Evolutionary conservation across 768 basidiomycete species (phyloP).

Genomic region (Xerocomellus amylosporus): DNA sequence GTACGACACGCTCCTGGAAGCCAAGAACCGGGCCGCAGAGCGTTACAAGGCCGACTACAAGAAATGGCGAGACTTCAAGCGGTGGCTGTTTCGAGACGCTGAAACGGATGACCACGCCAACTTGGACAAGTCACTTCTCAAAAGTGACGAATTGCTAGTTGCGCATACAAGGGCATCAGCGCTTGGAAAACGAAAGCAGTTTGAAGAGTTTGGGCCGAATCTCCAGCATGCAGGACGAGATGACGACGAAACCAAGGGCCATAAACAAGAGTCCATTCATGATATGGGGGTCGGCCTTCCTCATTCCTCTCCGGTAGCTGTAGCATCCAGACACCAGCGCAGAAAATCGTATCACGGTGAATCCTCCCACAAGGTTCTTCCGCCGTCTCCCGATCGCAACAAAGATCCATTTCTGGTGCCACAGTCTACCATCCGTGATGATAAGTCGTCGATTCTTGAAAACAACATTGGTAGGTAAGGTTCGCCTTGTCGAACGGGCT

Average conservation of each 20-base stretch:
- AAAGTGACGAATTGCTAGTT: constrained; percentile 27
- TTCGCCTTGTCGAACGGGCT: not conserved
- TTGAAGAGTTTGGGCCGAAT: constrained; percentile 21
- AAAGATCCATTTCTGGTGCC: constrained; percentile 10
- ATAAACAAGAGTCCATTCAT: constrained; percentile 2
- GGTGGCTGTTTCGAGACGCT: constrained; percentile 41
- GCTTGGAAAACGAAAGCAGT: constrained; percentile 29
- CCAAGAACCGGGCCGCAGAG: constrained; percentile 43
- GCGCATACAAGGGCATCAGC: constrained; percentile 20
- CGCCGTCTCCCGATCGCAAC: constrained; percentile 1
- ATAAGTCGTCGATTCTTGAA: not conserved
- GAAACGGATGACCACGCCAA: constrained; percentile 24
- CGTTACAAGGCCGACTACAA: constrained; percentile 53
- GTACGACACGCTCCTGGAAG: constrained; percentile 45
- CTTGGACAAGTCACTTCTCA: constrained; percentile 22
- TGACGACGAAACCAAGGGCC: constrained; percentile 5
- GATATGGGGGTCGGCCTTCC: not conserved
- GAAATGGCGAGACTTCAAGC: constrained; percentile 47
- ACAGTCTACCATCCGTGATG: not conserved
- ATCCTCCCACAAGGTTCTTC: constrained; percentile 6
- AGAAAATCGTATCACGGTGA: constrained; percentile 20
- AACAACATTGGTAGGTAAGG: constrained; percentile 11
- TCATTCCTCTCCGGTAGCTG: not conserved
- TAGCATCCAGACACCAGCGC: constrained; percentile 6
- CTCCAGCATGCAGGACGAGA: constrained; percentile 1